Percentiles rank a stretch among this genome's conserved stretches.
Evolutionary conservation across 192 early-diverging fungal species (phyloP).

Genomic region (Geosiphon pyriformis): DNA sequence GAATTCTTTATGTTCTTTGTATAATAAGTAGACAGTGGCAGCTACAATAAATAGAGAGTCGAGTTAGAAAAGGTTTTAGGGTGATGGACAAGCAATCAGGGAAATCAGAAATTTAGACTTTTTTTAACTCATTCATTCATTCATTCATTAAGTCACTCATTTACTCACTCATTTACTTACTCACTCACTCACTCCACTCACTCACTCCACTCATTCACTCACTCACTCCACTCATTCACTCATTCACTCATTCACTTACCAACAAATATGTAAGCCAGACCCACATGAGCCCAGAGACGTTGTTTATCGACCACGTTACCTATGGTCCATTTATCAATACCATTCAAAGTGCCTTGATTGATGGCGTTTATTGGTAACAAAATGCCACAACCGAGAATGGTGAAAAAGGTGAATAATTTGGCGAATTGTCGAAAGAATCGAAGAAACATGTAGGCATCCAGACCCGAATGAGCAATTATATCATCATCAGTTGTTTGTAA

Average conservation of each 20-base stretch:
- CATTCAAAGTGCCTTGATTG: conserved; percentile 39
- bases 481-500: conserved; percentile 50
- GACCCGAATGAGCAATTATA: conserved; percentile 50
- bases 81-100: too few species aligned
- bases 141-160: too few species aligned
- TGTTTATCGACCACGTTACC: conserved; percentile 57
- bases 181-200: too few species aligned
- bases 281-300: conserved; percentile 69
- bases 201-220: too few species aligned
- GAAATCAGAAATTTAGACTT: too few species aligned
- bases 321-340: conserved; percentile 59
- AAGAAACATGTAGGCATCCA: conserved; percentile 79
- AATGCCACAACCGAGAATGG: conserved; percentile 48
- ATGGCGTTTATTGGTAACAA: conserved; percentile 68
- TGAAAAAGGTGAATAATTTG: conserved; percentile 55
- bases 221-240: too few species aligned
- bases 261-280: conserved; percentile 44
- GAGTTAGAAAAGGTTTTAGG: conserved; percentile 22
- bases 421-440: conserved; percentile 60
- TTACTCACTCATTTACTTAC: too few species aligned
- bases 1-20: conserved; percentile 54
- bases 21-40: conserved; percentile 30
- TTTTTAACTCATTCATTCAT: too few species aligned
- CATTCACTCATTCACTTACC: conserved; percentile 46
- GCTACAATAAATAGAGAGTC: conserved; percentile 29